Percentiles rank a stretch among this genome's conserved stretches.
Evolutionary conservation across 2,329 filamentous ascomycete species (phyloP).

Genomic region (Fusarium sp.): DNA sequence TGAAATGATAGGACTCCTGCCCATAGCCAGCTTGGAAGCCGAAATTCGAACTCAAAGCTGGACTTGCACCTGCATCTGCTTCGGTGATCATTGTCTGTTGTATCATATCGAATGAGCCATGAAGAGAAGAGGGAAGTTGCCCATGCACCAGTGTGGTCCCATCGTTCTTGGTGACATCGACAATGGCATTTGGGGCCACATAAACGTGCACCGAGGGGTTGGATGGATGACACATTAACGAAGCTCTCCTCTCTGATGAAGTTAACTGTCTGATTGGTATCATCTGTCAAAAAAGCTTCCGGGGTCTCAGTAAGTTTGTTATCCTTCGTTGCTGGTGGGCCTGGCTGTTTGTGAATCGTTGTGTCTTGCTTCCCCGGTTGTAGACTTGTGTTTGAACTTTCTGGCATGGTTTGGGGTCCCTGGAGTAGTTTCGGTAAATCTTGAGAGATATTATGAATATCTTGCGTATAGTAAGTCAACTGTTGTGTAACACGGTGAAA

Average conservation of each 20-base stretch:
- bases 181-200: constrained; percentile 8
- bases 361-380: rapidly evolving
- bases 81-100: rapidly evolving
- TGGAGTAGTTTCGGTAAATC: rapidly evolving
- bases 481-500: background rate
- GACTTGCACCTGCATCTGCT: rapidly evolving
- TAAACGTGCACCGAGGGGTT: background rate
- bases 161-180: background rate
- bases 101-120: background rate
- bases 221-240: background rate
- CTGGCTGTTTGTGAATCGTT: rapidly evolving
- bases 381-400: rapidly evolving
- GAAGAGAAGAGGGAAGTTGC: background rate
- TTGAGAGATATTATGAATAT: rapidly evolving
- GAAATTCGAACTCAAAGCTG: background rate
- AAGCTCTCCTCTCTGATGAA: background rate
- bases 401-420: rapidly evolving
- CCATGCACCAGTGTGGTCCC: background rate
- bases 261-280: rapidly evolving
- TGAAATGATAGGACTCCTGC: background rate
- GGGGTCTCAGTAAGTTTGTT: rapidly evolving
- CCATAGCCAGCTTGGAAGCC: constrained; percentile 23
- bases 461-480: background rate
- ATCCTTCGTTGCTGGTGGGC: rapidly evolving
- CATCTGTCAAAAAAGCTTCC: too few species aligned